Base-by-base conservation (phyloP, 257 asterid genomes). In the Thymus quinquecostatus region DNA sequence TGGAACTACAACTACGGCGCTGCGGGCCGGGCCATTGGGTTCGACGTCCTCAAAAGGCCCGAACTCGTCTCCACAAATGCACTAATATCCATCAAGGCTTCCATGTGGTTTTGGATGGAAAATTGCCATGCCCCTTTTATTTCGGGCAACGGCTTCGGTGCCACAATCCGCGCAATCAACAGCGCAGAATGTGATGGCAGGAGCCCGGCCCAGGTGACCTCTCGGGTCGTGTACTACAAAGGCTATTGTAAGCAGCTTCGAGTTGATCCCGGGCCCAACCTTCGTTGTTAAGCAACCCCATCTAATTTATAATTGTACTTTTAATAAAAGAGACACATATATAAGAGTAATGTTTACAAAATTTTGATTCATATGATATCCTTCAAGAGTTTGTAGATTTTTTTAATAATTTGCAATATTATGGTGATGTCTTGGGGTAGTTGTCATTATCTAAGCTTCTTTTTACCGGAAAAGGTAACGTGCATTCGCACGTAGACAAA, bases 1-100 rank as follows among this genome's bases (percentile, higher is more conserved):
- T 82, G 90, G 90, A 85, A 85, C 70, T 85, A 51, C 82, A 85
- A 86, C 75, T 86, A 86, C 32, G 89, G 91, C 0, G 72, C 86
- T 0, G 87, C 91, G 0, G 89, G 89, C 2, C 45, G 72, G 5
- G 70, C 71, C 47, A 76, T 86, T 1, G 84, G 84, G 1, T 85
- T 85, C 38, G 74, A 82, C 4, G 83, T 83, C 0, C 56, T 85
- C 40, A 71, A 64, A 29, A 69, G 76, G 10, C 87, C 87, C 0
- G 86, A 74, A 9, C 71, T 71, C 0, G 90, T 85, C 0, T 84
- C 81, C 11, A 64, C 43, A 27, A 66, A 85, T 60, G 53, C 48
- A 0, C 72, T 85, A 6, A 71, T 82, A 10, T 78, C 87, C 0
- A 80, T 85, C 71, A 80, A 77, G 55, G 82, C 83, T 36, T 64